Conservation (phyloP, 306 rosid species). For the barrel medic (Medicago truncatula) region MtrunA17r5.0-ANR NC_053044.1:27676501-27677000, state of each 20-base stretch:
- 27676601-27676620: slow-evolving; percentile 88
- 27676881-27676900: not conserved
- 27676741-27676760: not conserved
- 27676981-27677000: slow-evolving; percentile 2
- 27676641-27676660: slow-evolving; percentile 55
- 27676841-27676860: not conserved
- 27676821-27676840: not conserved
- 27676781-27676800: not conserved
- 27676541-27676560: slow-evolving; percentile 75
- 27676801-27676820: no score
- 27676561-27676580: slow-evolving; percentile 86
- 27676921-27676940: slow-evolving; percentile 31
- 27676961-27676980: slow-evolving; percentile 20
- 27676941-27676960: slow-evolving; percentile 21
- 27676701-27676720: no score
- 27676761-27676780: not conserved
- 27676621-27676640: slow-evolving; percentile 98
- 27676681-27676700: not conserved
- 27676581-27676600: slow-evolving; percentile 94
- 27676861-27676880: not conserved
- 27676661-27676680: slow-evolving; percentile 42
- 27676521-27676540: slow-evolving; percentile 83
- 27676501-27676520: slow-evolving; percentile 96
- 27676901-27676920: not conserved
- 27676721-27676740: no score